Percentiles rank a stretch among this genome's conserved stretches.
These are phyloP conservation scores for Gossypium arboreum DNA, from an alignment of 345 rosid genomes.

Conservation along the genomic window DNA sequence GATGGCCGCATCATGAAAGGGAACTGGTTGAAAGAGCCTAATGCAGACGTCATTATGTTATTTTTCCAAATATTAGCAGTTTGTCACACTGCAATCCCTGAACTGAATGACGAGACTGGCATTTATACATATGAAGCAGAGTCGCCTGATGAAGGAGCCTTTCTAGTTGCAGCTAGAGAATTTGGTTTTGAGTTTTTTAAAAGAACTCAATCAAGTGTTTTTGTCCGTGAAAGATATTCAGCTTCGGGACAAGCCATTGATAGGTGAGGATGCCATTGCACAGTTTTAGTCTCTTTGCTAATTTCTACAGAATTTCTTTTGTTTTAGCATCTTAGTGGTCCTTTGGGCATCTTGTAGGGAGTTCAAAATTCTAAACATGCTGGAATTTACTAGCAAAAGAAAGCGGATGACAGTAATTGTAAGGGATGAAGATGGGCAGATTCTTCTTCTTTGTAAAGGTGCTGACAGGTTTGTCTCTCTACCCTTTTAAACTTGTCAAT, in stretches of 20 bases:
- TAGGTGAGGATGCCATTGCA: constrained; percentile 47
- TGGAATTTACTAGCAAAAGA: constrained; percentile 97
- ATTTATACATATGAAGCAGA: constrained; percentile 79
- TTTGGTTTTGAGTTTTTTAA: constrained; percentile 87
- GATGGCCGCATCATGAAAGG: constrained; percentile 78
- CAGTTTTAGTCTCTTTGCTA: constrained; percentile 6
- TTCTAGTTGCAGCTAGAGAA: constrained; percentile 95
- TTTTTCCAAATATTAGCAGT: constrained; percentile 80
- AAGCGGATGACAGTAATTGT: constrained; percentile 94
- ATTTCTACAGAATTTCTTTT: constrained; percentile 14
- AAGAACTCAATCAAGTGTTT: constrained; percentile 86
- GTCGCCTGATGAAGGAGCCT: constrained; percentile 96
- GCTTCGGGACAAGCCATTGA: constrained; percentile 49
- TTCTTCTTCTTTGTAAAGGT: constrained; percentile 91
- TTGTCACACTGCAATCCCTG: constrained; percentile 97
- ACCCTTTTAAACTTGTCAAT: neutral
- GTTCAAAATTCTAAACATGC: constrained; percentile 75
- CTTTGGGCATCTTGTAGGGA: constrained; percentile 53
- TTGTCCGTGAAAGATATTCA: constrained; percentile 54
- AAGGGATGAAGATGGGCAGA: constrained; percentile 71
- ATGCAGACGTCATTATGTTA: constrained; percentile 47
- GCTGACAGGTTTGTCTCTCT: constrained; percentile 79
- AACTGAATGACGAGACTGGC: constrained; percentile 71
- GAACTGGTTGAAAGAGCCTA: constrained; percentile 76
- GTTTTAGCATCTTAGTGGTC: constrained; percentile 20